A percentile compares a stretch with the other conserved stretches of the same genome.
phyloP scores from a whole-genome alignment of 2,329 filamentous ascomycete genomes.

The Neofusicoccum umdonicola region DNA sequence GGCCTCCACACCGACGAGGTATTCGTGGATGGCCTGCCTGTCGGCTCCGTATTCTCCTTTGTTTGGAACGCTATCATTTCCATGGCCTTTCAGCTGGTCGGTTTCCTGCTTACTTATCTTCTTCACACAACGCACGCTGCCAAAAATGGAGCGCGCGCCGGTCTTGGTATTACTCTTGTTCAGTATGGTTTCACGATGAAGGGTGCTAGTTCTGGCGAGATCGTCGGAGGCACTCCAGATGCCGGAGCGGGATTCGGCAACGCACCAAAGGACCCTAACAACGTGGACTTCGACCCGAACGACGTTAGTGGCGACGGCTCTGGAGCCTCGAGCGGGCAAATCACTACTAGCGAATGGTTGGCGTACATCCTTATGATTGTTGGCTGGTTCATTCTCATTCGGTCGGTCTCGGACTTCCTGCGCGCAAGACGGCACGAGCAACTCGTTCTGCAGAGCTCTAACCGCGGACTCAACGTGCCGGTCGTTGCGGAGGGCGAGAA shows the following conservation, averaged over 20 bases:
- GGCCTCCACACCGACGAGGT: conserved; percentile 92
- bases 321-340: conserved; percentile 40
- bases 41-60: conserved; percentile 82
- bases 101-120: conserved; percentile 96
- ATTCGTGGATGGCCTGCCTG: conserved; percentile 93
- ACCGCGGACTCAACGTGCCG: conserved; percentile 78
- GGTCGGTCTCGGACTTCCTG: conserved; percentile 88
- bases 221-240: conserved; percentile 47
- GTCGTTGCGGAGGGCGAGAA: conserved; percentile 81
- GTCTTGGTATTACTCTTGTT: conserved; percentile 89
- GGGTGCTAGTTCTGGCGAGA: conserved; percentile 40
- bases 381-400: conserved; percentile 96
- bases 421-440: conserved; percentile 87
- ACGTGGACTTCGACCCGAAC: conserved; percentile 80
- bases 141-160: conserved; percentile 93
- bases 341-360: conserved; percentile 80
- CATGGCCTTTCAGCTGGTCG: conserved; percentile 94
- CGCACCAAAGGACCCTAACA: conserved; percentile 80
- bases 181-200: conserved; percentile 98
- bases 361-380: conserved; percentile 94
- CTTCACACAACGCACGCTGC: conserved; percentile 96
- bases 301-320: conserved; percentile 53
- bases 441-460: conserved; percentile 87
- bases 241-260: conserved; percentile 49
- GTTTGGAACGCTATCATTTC: conserved; percentile 95